phyloP scores from a whole-genome alignment of 2,329 filamentous ascomycete species.

The Pyrenochaeta sp. region DNA sequence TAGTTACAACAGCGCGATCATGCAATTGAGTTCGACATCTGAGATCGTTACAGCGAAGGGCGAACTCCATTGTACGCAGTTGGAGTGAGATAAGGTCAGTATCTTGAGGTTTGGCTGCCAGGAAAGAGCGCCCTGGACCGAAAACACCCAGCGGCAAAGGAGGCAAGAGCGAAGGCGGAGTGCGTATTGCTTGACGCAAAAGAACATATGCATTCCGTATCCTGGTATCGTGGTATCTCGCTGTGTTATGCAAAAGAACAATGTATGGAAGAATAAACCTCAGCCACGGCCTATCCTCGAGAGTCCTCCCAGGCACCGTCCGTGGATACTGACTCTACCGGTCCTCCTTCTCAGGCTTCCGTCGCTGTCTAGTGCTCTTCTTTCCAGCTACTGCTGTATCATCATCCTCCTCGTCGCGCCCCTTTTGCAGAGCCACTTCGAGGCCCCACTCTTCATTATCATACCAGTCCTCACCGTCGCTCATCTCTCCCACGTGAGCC shows the following conservation, averaged over 20 bases:
- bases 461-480: slow-evolving; percentile 90
- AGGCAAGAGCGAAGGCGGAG: slow-evolving; percentile 23
- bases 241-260: slow-evolving; percentile 22
- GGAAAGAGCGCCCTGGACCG: slow-evolving; percentile 8
- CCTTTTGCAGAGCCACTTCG: slow-evolving; percentile 79
- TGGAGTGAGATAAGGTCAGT: slow-evolving; percentile 1
- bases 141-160: slow-evolving; percentile 13
- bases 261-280: neutral
- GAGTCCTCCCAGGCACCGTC: neutral
- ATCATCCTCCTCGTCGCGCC: slow-evolving; percentile 81
- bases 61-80: slow-evolving; percentile 70
- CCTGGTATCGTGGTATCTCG: slow-evolving; percentile 33
- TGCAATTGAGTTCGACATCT: slow-evolving; percentile 76
- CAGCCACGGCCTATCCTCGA: neutral
- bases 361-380: slow-evolving; percentile 56
- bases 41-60: slow-evolving; percentile 80
- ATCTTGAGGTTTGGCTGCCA: neutral
- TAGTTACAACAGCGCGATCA: slow-evolving; percentile 82
- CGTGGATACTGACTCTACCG: slow-evolving; percentile 23
- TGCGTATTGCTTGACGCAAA: neutral
- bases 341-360: slow-evolving; percentile 49
- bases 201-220: slow-evolving; percentile 5
- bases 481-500: slow-evolving; percentile 79
- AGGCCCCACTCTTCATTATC: slow-evolving; percentile 82
- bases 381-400: slow-evolving; percentile 63